Conservation (phyloP, 768 basidiomycete genomes). For the Boletus rubescentipes region DNA sequence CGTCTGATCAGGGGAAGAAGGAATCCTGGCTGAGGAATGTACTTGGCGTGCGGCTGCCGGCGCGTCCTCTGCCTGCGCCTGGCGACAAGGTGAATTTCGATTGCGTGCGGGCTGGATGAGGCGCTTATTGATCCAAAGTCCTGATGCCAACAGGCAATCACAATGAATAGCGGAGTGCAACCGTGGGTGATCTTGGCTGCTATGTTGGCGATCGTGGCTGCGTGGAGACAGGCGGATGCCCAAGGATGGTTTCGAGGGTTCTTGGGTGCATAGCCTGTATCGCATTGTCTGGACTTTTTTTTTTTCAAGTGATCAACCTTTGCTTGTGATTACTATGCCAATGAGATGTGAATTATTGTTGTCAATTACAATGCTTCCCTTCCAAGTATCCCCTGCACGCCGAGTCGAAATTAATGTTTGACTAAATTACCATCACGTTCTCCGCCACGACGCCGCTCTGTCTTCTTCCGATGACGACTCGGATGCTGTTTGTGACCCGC, state of each 20-base stretch:
- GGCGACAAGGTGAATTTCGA: slow-evolving; percentile 8
- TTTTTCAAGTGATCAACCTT: too few species aligned
- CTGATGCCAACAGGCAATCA: background rate
- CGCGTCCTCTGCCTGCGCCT: slow-evolving; percentile 16
- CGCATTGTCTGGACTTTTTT: background rate
- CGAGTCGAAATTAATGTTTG: too few species aligned
- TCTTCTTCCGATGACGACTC: slow-evolving; percentile 25
- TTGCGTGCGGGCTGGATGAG: background rate
- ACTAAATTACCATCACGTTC: background rate
- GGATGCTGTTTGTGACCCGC: slow-evolving; percentile 7
- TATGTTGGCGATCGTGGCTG: slow-evolving; percentile 4
- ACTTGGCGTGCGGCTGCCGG: slow-evolving; percentile 19
- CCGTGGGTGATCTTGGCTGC: slow-evolving; percentile 9
- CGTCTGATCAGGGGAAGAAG: slow-evolving; percentile 26
- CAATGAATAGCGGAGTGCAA: background rate
- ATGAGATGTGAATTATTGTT: too few species aligned
- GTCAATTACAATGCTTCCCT: background rate
- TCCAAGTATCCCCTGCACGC: too few species aligned
- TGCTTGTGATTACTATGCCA: too few species aligned
- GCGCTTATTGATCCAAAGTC: slow-evolving; percentile 18
- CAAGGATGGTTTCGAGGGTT: background rate
- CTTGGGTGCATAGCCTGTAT: slow-evolving; percentile 15
- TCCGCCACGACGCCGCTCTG: slow-evolving; percentile 16
- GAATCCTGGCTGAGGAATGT: slow-evolving; percentile 17
- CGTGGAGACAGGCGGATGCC: background rate